A percentile compares a stretch with the other conserved stretches of the same genome.
Conservation (phyloP, 116 monocot genomes). For the Iris pallida region DNA sequence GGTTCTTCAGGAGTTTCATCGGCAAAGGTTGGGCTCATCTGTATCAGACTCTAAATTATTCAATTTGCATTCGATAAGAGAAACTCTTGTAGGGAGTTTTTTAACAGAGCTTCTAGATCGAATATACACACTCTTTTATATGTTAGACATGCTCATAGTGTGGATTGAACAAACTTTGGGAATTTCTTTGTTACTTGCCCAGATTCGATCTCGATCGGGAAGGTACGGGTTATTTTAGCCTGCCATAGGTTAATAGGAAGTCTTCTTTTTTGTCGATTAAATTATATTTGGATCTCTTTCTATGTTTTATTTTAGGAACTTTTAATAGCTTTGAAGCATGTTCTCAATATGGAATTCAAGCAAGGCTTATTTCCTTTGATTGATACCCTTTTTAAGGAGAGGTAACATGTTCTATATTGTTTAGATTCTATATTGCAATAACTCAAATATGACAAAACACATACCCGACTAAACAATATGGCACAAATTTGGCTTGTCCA, state of each 20-base stretch:
- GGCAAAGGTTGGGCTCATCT: conserved; percentile 19
- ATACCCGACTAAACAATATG: no score
- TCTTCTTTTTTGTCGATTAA: neutral
- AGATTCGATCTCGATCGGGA: conserved; percentile 87
- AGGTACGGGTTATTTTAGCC: conserved; percentile 33
- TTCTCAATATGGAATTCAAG: conserved; percentile 85
- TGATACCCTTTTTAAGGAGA: conserved; percentile 94
- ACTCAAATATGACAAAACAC: no score
- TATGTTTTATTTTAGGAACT: conserved; percentile 54
- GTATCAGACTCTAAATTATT: conserved; percentile 17
- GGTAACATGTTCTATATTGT: no score
- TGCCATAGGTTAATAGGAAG: neutral
- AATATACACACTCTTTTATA: no score
- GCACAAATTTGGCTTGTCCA: no score
- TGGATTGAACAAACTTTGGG: no score
- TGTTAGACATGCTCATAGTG: no score
- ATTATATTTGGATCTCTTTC: neutral
- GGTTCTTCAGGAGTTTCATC: conserved; percentile 75
- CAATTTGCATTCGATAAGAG: conserved; percentile 4
- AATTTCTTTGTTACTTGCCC: conserved; percentile 97
- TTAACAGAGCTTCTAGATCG: conserved; percentile 9
- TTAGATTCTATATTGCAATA: no score
- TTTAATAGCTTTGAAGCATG: conserved; percentile 90
- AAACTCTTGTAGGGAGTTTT: conserved; percentile 9
- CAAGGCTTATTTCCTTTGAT: conserved; percentile 95